Evolutionary conservation across 345 rosid species (phyloP).

Genomic region (Melaleuca alternifolia): DNA sequence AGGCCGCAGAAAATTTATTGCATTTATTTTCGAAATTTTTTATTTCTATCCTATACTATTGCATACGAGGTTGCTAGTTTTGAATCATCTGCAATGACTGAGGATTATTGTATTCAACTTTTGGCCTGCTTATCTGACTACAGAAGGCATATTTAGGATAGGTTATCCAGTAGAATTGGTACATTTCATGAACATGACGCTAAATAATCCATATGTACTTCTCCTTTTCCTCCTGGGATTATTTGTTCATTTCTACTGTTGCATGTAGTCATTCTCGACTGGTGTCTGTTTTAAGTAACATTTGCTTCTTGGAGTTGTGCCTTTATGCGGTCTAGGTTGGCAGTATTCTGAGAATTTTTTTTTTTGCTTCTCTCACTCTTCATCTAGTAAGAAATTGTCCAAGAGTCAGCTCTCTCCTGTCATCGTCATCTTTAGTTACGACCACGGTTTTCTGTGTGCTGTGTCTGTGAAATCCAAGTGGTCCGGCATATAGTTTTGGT

Average conservation of each 20-base stretch:
- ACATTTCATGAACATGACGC: background rate
- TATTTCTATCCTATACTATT: background rate
- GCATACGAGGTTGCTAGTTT: background rate
- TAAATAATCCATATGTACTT: background rate
- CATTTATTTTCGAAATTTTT: background rate
- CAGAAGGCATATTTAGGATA: background rate
- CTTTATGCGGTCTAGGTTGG: background rate
- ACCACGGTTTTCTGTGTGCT: background rate
- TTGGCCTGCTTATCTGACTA: background rate
- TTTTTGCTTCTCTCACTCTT: background rate
- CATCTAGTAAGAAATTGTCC: background rate
- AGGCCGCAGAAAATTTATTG: background rate
- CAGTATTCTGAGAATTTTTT: background rate
- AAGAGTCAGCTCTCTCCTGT: background rate
- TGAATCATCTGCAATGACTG: background rate
- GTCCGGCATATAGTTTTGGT: background rate
- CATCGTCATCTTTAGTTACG: background rate
- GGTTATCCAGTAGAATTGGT: background rate
- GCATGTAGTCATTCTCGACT: background rate
- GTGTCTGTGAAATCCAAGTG: background rate
- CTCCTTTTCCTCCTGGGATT: background rate
- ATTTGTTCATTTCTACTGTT: background rate
- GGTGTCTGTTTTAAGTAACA: background rate
- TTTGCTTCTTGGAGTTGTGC: background rate
- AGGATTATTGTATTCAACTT: background rate